phyloP scores from a whole-genome alignment of 2,329 filamentous ascomycete species.

The Fusarium sp. region DNA sequence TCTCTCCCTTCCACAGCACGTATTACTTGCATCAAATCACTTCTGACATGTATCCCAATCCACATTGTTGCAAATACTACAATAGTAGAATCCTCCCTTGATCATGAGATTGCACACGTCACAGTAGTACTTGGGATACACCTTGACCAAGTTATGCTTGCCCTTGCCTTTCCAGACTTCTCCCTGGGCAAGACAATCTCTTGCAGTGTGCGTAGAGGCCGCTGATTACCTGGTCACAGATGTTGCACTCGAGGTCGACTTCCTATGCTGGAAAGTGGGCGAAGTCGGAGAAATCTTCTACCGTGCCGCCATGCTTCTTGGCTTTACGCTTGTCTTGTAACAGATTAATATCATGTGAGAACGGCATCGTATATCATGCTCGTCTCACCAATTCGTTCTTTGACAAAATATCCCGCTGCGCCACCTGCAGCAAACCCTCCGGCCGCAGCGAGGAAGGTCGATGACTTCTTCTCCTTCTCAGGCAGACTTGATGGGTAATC shows the following conservation, averaged over 20 bases:
- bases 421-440: slow-evolving; percentile 27
- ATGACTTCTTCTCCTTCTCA: background rate
- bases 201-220: slow-evolving; percentile 27
- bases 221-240: slow-evolving; percentile 19
- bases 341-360: background rate
- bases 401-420: slow-evolving; percentile 25
- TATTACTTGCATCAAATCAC: slow-evolving; percentile 19
- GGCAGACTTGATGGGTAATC: background rate
- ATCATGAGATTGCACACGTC: slow-evolving; percentile 16
- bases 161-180: slow-evolving; percentile 8
- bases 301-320: slow-evolving; percentile 19
- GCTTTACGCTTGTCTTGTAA: slow-evolving; percentile 10
- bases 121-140: slow-evolving; percentile 25
- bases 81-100: slow-evolving; percentile 20
- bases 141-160: slow-evolving; percentile 23
- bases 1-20: background rate
- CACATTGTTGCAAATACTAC: background rate
- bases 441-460: slow-evolving; percentile 1
- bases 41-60: slow-evolving; percentile 25
- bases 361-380: background rate
- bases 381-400: slow-evolving; percentile 21
- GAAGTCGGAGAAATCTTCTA: slow-evolving; percentile 21
- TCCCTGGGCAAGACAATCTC: slow-evolving; percentile 18
- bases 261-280: slow-evolving; percentile 15
- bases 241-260: background rate